A percentile compares a stretch with the other conserved stretches of the same genome.
Conservation (phyloP, 1,284 basidiomycete genomes). For the Marasmius fiardii region DNA sequence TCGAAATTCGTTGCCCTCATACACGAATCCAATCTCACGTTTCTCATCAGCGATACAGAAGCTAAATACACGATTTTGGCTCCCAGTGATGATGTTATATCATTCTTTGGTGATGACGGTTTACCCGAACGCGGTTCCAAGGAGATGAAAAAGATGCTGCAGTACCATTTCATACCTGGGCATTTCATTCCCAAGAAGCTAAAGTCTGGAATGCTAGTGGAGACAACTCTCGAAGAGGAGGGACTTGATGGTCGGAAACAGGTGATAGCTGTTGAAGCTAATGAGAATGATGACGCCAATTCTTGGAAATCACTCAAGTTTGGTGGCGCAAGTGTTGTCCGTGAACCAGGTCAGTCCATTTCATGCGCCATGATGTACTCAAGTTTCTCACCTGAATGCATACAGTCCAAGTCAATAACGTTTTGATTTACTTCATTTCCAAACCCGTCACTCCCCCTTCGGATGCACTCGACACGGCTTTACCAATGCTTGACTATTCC, state of each 20-base stretch:
- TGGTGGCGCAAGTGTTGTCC: slow-evolving; percentile 80
- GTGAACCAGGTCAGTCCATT: slow-evolving; percentile 54
- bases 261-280: slow-evolving; percentile 71
- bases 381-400: neutral
- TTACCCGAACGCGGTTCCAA: slow-evolving; percentile 64
- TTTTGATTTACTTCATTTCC: slow-evolving; percentile 89
- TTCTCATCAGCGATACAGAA: slow-evolving; percentile 77
- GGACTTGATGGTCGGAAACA: slow-evolving; percentile 70
- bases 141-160: slow-evolving; percentile 63
- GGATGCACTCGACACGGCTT: slow-evolving; percentile 79
- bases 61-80: slow-evolving; percentile 81
- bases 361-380: slow-evolving; percentile 24
- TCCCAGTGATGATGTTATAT: slow-evolving; percentile 83
- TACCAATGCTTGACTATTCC: slow-evolving; percentile 82
- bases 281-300: slow-evolving; percentile 41
- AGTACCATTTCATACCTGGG: slow-evolving; percentile 89
- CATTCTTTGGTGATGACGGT: slow-evolving; percentile 45
- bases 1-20: slow-evolving; percentile 87
- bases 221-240: slow-evolving; percentile 72
- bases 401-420: slow-evolving; percentile 70
- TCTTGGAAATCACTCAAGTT: slow-evolving; percentile 69
- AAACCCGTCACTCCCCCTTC: slow-evolving; percentile 79
- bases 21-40: slow-evolving; percentile 75
- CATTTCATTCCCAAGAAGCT: slow-evolving; percentile 70
- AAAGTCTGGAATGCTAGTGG: slow-evolving; percentile 69